Evolutionary conservation across 495 filamentous ascomycete species (phyloP), one percentile per base, ranked within the genome.

Genomic region (Staphylotrichum longicolle): DNA sequence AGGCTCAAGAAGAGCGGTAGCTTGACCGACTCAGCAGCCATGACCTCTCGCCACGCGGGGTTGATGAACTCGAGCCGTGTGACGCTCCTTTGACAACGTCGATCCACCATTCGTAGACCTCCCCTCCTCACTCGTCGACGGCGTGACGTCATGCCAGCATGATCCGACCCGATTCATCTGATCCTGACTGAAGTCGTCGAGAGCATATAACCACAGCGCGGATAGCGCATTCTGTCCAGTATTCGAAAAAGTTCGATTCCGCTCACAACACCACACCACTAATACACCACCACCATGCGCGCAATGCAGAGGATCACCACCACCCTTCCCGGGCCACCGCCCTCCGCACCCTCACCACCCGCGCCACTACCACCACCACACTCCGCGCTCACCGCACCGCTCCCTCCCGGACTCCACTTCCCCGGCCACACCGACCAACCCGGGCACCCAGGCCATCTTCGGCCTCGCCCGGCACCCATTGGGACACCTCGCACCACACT

Each of bases 391-490:
- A 27, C 15, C 46, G 12, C 32, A 41, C n/a, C 9, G 8, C 30
- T 1, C 34, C 45, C 45, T 32, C 40, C 30, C 7, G 15, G 14
- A 15, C 27, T 10, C 32, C 49, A 37, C 49, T 27, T 9, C 42
- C 14, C 20, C 20, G 20, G 37, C 47, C 46, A 50, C 47, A 9
- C 7, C 46, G 5, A 12, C 32, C 44, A 48, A 5, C 15, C 34
- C 33, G 1, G 44, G 55, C 14, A 40, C 33, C 35, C 55, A 54
- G 27, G n/a, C 27, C 55, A 34, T 58, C 45, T 58, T 35, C 55
- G 45, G 45, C 57, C 7, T 3, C 27, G 27, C 39, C 46, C 34
- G 9, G 4, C 40, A 42, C 57, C 1, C 57, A 51, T 37, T 34
- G 35, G 45, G 15, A 54, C 20, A 34, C 44, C n/a, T 11, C 62